A percentile compares a stretch with the other conserved stretches of the same genome.
Conservation (phyloP, 768 basidiomycete species). For the Mycena haematopus region DNA sequence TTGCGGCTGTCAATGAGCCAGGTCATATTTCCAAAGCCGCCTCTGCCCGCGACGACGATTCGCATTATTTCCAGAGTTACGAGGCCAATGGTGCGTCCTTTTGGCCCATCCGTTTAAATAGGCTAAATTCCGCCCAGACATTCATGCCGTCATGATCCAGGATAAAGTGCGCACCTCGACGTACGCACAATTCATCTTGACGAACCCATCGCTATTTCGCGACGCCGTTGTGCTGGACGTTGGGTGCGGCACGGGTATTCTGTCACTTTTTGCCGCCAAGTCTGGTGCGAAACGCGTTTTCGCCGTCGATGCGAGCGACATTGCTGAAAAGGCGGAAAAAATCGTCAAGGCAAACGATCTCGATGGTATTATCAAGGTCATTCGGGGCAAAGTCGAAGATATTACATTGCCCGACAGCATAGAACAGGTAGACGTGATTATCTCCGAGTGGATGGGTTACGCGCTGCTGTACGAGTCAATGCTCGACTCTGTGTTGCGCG, state of each 20-base stretch:
- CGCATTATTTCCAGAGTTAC: conserved; percentile 94
- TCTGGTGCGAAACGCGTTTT: conserved; percentile 91
- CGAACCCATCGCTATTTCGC: conserved; percentile 80
- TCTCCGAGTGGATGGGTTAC: conserved; percentile 99
- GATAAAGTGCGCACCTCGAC: conserved; percentile 93
- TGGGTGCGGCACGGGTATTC: conserved; percentile 94
- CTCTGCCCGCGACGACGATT: conserved; percentile 79
- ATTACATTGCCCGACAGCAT: conserved; percentile 76
- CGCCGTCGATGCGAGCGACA: conserved; percentile 89
- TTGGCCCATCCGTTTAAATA: background rate
- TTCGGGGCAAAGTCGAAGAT: conserved; percentile 91
- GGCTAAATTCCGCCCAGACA: conserved; percentile 58
- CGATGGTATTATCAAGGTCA: conserved; percentile 80
- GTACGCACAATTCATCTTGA: conserved; percentile 90
- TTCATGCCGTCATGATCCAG: conserved; percentile 96
- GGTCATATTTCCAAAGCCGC: conserved; percentile 30
- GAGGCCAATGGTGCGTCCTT: conserved; percentile 73
- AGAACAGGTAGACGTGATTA: conserved; percentile 87
- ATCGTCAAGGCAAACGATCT: conserved; percentile 81
- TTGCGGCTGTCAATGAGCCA: conserved; percentile 49
- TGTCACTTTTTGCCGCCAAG: conserved; percentile 88
- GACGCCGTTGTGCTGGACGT: conserved; percentile 92
- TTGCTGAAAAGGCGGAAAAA: conserved; percentile 76
- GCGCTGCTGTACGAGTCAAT: conserved; percentile 94
- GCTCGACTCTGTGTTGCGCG: conserved; percentile 92